These are phyloP conservation scores for Dalbergia cultrata DNA, from an alignment of 306 rosid species.

Conservation along the genomic window DNA sequence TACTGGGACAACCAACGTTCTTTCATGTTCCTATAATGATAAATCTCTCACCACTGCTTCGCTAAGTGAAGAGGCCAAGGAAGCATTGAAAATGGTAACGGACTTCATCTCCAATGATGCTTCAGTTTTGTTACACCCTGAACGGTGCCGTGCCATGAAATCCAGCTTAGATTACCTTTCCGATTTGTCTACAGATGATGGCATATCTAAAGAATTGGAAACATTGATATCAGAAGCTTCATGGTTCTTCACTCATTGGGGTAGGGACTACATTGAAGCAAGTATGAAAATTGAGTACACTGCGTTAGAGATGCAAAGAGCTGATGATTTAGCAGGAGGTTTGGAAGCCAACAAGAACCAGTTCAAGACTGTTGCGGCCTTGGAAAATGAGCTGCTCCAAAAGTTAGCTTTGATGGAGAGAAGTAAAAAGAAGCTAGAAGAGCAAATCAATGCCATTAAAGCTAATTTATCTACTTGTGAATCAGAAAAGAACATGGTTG, in stretches of 20 bases:
- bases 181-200: conserved; percentile 6
- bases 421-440: not conserved
- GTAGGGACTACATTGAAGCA: not conserved
- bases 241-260: not conserved
- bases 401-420: not conserved
- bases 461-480: not conserved
- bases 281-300: not conserved
- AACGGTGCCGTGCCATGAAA: not conserved
- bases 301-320: not conserved
- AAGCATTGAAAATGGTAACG: not conserved
- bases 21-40: not conserved
- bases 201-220: not conserved
- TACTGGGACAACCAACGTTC: not conserved
- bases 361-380: not conserved
- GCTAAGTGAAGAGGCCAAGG: not conserved
- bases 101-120: conserved; percentile 5
- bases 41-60: not conserved
- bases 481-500: not conserved
- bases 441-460: not conserved
- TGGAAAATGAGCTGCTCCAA: not conserved
- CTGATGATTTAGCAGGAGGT: not conserved
- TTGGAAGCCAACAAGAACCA: not conserved
- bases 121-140: not conserved
- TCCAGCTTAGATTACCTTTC: not conserved
- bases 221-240: conserved; percentile 19